Evolutionary conservation across 2,329 filamentous ascomycete genomes (phyloP).

Genomic region (Keithomyces neogunnii): DNA sequence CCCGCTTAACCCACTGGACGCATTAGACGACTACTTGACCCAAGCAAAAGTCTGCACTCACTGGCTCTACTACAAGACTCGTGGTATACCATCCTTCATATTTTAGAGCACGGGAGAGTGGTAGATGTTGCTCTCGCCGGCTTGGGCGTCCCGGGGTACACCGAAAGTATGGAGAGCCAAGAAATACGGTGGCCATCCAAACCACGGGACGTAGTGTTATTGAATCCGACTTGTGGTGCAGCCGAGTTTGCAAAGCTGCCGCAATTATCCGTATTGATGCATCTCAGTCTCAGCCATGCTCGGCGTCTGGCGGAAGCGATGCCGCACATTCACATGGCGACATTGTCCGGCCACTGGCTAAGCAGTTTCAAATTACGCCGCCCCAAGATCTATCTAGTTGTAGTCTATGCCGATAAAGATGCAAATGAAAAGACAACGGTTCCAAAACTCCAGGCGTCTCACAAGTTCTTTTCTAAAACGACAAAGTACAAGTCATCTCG

Average conservation of each 20-base stretch:
- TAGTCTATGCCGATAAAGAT: neutral
- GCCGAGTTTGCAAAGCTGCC: too few species aligned
- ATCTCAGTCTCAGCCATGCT: too few species aligned
- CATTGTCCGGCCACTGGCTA: too few species aligned
- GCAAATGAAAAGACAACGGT: neutral
- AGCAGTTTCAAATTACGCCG: too few species aligned
- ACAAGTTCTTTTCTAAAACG: conserved; percentile 31
- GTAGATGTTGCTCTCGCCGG: conserved; percentile 14
- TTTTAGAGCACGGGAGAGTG: conserved; percentile 25
- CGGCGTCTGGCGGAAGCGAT: too few species aligned
- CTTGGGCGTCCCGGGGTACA: conserved; percentile 6
- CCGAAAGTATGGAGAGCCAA: neutral
- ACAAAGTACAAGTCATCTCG: conserved; percentile 35
- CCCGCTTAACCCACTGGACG: conserved; percentile 26
- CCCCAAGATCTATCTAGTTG: too few species aligned
- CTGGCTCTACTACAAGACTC: conserved; percentile 39
- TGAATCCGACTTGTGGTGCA: too few species aligned
- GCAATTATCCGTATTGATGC: conserved; percentile 27
- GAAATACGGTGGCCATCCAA: conserved; percentile 7
- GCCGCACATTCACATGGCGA: too few species aligned
- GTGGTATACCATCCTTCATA: conserved; percentile 35
- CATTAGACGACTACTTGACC: conserved; percentile 33
- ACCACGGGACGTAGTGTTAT: conserved; percentile 15
- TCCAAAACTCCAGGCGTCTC: neutral
- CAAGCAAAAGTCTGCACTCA: conserved; percentile 25